Percentiles rank a stretch among this genome's conserved stretches.
Conservation (phyloP, 2,329 filamentous ascomycete genomes). For the Fusarium mexicanum region DNA sequence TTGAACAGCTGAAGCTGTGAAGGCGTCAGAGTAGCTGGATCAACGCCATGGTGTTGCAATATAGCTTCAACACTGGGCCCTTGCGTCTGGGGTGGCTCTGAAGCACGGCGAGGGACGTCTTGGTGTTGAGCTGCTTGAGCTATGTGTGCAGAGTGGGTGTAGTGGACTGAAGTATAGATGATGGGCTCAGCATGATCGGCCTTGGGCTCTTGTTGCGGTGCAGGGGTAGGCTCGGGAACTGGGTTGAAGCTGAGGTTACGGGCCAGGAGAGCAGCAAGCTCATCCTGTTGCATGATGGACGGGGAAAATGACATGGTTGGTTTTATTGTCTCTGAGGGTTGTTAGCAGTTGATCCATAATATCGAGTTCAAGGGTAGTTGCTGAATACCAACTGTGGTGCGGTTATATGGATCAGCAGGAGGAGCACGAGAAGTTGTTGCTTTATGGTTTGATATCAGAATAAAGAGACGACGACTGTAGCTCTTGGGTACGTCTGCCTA, state of each 20-base stretch:
- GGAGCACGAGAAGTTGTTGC: neutral
- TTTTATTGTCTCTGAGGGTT: conserved; percentile 8
- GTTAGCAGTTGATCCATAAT: conserved; percentile 18
- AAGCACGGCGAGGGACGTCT: conserved; percentile 58
- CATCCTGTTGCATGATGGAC: conserved; percentile 74
- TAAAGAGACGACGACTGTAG: neutral
- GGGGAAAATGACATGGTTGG: conserved; percentile 53
- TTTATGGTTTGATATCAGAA: neutral
- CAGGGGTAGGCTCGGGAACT: conserved; percentile 20
- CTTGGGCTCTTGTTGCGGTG: conserved; percentile 42
- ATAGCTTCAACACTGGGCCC: conserved; percentile 65
- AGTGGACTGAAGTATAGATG: conserved; percentile 82
- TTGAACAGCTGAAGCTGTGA: conserved; percentile 83
- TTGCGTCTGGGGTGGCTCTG: conserved; percentile 60
- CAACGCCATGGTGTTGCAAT: conserved; percentile 73
- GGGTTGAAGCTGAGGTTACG: conserved; percentile 75
- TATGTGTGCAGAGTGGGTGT: conserved; percentile 79
- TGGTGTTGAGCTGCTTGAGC: conserved; percentile 45
- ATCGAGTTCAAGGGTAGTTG: neutral
- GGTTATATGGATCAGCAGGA: neutral
- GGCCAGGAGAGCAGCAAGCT: conserved; percentile 82
- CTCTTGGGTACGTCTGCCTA: conserved; percentile 1
- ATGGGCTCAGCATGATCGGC: conserved; percentile 57
- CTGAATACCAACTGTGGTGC: conserved; percentile 22
- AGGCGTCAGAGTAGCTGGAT: conserved; percentile 73